These are phyloP conservation scores for Acer campestre DNA, from an alignment of 345 rosid species.

Conservation along the genomic window DNA sequence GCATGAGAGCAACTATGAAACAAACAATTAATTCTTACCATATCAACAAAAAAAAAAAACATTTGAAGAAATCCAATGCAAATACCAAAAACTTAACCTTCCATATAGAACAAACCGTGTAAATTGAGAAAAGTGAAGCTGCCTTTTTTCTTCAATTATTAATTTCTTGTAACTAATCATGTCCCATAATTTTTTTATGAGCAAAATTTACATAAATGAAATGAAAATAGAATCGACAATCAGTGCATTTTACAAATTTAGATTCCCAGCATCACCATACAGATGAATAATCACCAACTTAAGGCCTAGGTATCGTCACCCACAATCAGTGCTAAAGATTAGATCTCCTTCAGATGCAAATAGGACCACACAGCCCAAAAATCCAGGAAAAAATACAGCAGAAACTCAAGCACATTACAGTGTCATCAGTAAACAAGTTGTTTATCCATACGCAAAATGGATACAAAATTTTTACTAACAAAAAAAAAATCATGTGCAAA, in stretches of 20 bases:
- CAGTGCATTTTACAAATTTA: not conserved
- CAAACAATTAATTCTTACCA: no score
- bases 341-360: not conserved
- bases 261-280: not conserved
- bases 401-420: slow-evolving; percentile 2
- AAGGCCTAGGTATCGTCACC: not conserved
- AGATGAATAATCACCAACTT: not conserved
- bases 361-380: not conserved
- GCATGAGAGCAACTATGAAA: no score
- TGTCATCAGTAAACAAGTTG: not conserved
- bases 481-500: not conserved
- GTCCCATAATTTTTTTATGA: not conserved
- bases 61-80: not conserved
- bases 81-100: not conserved
- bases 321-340: not conserved
- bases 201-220: no score
- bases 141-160: not conserved
- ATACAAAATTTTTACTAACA: not conserved
- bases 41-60: no score
- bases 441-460: not conserved
- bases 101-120: not conserved
- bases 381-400: not conserved
- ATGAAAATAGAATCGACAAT: not conserved
- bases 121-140: not conserved
- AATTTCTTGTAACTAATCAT: not conserved